Evolutionary conservation across 73 alveolate genomes (phyloP), one percentile per base, ranked within the genome.

Genomic region (Durusdinium trenchii): DNA sequence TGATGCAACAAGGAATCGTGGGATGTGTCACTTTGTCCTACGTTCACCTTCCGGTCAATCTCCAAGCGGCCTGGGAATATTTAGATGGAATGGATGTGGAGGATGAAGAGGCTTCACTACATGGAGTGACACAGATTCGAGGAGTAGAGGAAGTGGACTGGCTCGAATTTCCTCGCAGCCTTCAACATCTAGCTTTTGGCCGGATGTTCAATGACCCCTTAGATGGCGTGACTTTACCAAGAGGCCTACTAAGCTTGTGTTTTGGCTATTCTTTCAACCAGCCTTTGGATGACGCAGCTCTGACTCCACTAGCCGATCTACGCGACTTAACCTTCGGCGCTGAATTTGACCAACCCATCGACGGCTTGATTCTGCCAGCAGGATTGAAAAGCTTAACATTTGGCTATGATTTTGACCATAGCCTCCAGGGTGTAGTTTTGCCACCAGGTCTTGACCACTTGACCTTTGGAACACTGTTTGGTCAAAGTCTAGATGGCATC

Each of bases 21-120:
- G 91, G 71, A 30, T 64, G 48, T 6, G 91, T 81, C 71, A 28
- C 50, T n/a, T 20, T 81, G 91, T 81, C 91, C 67, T 81, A 50
- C 50, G 91, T 81, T 67, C 42, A 6, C 35, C 48, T 81, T 45
- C 91, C 91, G 0, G 16, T 81, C 48, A 81, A 81, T 81, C 67
- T 81, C 43, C 69, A 42, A 26, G 91, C 91, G 46, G 91, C 91
- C 30, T 81, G 91, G 91, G 47, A 50, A 48, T 28, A 30, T 46
- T 2, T 81, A 43, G 30, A 35, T 10, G 91, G 67, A 45, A 45
- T 43, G 28, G 52, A n/a, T 30, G 30, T 45, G 30, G 79, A 67
- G 43, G 79, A 67, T 38, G 20, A 10, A 5, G 91, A 81, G 35
- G 14, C 35, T 16, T 47, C 91, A 81, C 28, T 81, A 67, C 36